Base-by-base conservation (phyloP, 2,329 filamentous ascomycete genomes). In the Alternaria metachromatica region DNA sequence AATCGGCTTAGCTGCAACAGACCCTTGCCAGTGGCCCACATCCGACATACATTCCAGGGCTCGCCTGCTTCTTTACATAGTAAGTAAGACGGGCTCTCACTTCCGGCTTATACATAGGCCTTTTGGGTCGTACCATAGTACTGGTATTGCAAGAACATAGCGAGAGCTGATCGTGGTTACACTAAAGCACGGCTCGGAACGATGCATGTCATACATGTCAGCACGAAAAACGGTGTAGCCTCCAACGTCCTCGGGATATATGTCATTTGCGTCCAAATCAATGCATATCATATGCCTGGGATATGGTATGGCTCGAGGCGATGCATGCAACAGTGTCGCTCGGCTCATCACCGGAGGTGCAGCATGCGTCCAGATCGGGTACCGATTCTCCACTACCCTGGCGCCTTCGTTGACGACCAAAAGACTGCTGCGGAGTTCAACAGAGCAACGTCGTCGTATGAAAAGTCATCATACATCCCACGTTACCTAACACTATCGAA, bases 161-260 rank as follows among this genome's bases (percentile, higher is more conserved):
- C 49, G 21, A 48, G 13, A 49, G 23, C 20, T 18, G 9, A 49
- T 33, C 45, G 26, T 20, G 10, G 37, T 41, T 41, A 12, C 55
- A 57, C 46, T 58, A 58, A 9, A 3, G 33, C 45, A 51, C 46
- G 41, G 43, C 43, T 33, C 55, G 55, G 55, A 48, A 48, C 44
- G 26, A 57, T 37, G 55, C 44, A 57, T 28, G 55, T 48, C 41
- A 48, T 48, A 37, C 55, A 20, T 57, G 20, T 37, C 49, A 51
- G 55, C 23, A 4, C 33, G 30, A 28, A 30, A 37, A 51, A 37
- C 49, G 30, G 49, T 41, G 37, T 41, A 41, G 37, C 37, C 37
- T n/a, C 37, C n/a, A 41, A 18, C 37, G 37, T 41, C 15, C 37
- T 41, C n/a, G 37, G 37, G n/a, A 18, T 11, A n/a, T 18, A 10